Base-by-base conservation (phyloP, 306 rosid species). In the Dryas octopetala region DNA sequence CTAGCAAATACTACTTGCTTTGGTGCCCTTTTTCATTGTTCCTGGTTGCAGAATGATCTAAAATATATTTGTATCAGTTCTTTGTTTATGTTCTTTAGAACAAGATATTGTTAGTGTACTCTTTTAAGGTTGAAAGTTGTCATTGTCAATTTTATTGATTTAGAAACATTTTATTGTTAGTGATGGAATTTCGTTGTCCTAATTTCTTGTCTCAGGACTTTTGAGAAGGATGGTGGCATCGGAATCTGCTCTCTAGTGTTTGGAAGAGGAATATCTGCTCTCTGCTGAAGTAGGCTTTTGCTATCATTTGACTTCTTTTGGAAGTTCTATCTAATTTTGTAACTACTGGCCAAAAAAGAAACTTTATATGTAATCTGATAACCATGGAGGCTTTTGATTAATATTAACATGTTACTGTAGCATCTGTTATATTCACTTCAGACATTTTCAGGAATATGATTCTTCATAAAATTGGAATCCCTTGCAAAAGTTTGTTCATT, bases 171-270 rank as follows among this genome's bases (percentile, higher is more conserved):
- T 71, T 55, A 43, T 43, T 17, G 14, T 71, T 71, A 12, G 9
- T 71, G 1, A 58, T 15, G 16, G 8, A 46, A 4, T 44, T 58
- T 13, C 48, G 13, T 5, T 71, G 46, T 9, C 57, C 50, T 60
- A 11, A 68, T 81, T 48, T 49, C 68, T 61, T 75, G 68, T 75
- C 53, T n/a, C 77, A 80, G 89, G 82, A 32, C 43, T 50, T 54
- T 55, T 60, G 79, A 51, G 78, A 75, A 73, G 28, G 50, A 69
- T 38, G 70, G 48, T 44, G 71, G 51, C 54, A 62, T 79, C 74
- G 10, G 41, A 61, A 59, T 45, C n/a, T 52, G 53, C 17, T 63
- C 38, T 57, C 76, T 66, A 76, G 75, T 46, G 73, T 70, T 78
- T 52, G 44, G 79, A 75, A 45, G 75, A 78, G 79, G 74, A 66